These are phyloP conservation scores for Apiospora malaysiana DNA, from an alignment of 2,329 filamentous ascomycete genomes.

Conservation along the genomic window DNA sequence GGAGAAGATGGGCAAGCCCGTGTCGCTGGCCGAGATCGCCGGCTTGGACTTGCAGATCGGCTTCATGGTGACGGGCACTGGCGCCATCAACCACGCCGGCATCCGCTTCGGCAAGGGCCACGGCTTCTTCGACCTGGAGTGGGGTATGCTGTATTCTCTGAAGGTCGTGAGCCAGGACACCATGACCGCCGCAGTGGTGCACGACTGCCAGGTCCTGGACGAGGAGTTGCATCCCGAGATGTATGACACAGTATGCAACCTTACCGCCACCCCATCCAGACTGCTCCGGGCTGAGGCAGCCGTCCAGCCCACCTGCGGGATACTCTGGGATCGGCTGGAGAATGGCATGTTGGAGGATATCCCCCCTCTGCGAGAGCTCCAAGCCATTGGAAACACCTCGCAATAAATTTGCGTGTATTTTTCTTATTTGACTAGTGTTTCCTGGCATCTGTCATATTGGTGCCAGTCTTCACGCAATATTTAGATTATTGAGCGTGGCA, in stretches of 20 bases:
- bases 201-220: constrained; percentile 49
- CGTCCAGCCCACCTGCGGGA: constrained; percentile 42
- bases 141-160: constrained; percentile 45
- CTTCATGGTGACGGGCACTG: constrained; percentile 46
- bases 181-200: constrained; percentile 43
- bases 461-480: no score
- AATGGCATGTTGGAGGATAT: constrained; percentile 45
- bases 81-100: constrained; percentile 46
- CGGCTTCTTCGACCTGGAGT: constrained; percentile 50
- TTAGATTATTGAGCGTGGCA: no score
- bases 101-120: constrained; percentile 47
- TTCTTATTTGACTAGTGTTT: no score
- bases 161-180: constrained; percentile 36
- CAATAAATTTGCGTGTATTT: background rate
- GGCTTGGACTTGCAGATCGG: constrained; percentile 37
- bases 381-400: background rate
- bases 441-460: no score
- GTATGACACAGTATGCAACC: constrained; percentile 49
- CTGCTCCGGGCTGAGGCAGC: constrained; percentile 36
- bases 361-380: constrained; percentile 30
- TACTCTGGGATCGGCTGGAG: constrained; percentile 46
- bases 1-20: constrained; percentile 45
- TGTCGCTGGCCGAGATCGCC: constrained; percentile 44
- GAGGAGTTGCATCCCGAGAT: constrained; percentile 40
- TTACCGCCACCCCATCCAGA: constrained; percentile 44